Evolutionary conservation across 805 yeast genomes (phyloP).

Genomic region (Candida insectorum): DNA sequence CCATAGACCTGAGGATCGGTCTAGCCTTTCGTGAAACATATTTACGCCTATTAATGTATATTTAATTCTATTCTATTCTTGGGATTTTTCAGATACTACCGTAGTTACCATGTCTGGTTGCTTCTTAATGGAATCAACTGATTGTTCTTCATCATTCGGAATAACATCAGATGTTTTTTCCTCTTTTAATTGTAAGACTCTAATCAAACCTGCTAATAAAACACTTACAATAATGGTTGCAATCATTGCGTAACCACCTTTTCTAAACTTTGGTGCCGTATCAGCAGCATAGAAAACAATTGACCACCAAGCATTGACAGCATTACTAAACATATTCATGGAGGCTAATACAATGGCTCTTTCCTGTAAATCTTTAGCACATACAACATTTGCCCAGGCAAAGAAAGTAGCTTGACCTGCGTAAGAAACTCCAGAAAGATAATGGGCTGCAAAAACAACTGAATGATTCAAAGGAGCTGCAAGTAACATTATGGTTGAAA

Average conservation of each 20-base stretch:
- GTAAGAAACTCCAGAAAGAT: slow-evolving; percentile 50
- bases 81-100: no score
- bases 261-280: slow-evolving; percentile 47
- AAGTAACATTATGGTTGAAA: slow-evolving; percentile 47
- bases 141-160: slow-evolving; percentile 3
- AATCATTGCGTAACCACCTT: slow-evolving; percentile 57
- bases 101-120: neutral
- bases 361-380: slow-evolving; percentile 57
- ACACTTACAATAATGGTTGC: slow-evolving; percentile 47
- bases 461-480: slow-evolving; percentile 34
- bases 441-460: slow-evolving; percentile 51
- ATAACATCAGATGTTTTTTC: slow-evolving; percentile 6
- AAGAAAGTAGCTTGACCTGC: slow-evolving; percentile 61
- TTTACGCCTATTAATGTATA: no score
- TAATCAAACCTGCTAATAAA: slow-evolving; percentile 36
- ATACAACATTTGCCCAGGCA: slow-evolving; percentile 62
- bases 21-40: no score
- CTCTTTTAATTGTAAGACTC: slow-evolving; percentile 43
- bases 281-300: slow-evolving; percentile 50
- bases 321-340: slow-evolving; percentile 62
- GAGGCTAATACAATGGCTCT: slow-evolving; percentile 63
- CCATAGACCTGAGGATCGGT: no score
- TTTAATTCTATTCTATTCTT: no score
- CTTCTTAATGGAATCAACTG: slow-evolving; percentile 3
- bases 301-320: slow-evolving; percentile 66